A percentile compares a stretch with the other conserved stretches of the same genome.
Conservation (phyloP, 352 stramenopile genomes). For the Blastocystis sp. region DNA sequence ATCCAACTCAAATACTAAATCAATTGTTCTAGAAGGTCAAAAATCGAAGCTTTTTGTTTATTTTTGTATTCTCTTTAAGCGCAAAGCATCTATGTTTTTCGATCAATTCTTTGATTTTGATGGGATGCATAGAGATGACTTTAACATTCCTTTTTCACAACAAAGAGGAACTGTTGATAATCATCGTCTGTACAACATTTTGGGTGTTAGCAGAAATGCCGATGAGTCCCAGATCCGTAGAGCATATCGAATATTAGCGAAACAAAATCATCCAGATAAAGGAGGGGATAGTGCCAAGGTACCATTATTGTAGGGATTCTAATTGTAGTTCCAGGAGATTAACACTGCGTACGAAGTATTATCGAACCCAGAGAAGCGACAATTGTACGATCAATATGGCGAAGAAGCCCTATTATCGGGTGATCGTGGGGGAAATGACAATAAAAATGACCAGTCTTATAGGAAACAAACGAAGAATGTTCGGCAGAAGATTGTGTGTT, state of each 20-base stretch:
- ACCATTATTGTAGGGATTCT: neutral
- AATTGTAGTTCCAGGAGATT: constrained; percentile 82
- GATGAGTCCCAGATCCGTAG: constrained; percentile 83
- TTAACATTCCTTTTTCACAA: neutral
- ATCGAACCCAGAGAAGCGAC: constrained; percentile 83
- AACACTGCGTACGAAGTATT: constrained; percentile 92
- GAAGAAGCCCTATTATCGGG: constrained; percentile 90
- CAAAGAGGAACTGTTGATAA: constrained; percentile 73
- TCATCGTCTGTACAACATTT: constrained; percentile 81
- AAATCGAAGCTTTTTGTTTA: neutral
- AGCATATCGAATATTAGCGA: constrained; percentile 81
- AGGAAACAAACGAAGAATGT: constrained; percentile 90
- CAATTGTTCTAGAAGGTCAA: constrained; percentile 57
- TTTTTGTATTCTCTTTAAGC: neutral
- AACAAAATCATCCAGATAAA: constrained; percentile 96
- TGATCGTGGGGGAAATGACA: constrained; percentile 83
- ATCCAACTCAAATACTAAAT: neutral
- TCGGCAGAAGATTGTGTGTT: constrained; percentile 89
- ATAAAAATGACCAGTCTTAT: constrained; percentile 73
- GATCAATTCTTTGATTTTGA: constrained; percentile 47
- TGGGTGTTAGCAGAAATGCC: constrained; percentile 81
- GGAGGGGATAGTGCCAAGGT: constrained; percentile 90
- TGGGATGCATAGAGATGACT: neutral
- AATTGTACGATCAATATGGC: constrained; percentile 89
- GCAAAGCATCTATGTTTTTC: constrained; percentile 32